A percentile compares a stretch with the other conserved stretches of the same genome.
Conservation (phyloP, 345 rosid species). For the Rubroshorea leprosula region DNA sequence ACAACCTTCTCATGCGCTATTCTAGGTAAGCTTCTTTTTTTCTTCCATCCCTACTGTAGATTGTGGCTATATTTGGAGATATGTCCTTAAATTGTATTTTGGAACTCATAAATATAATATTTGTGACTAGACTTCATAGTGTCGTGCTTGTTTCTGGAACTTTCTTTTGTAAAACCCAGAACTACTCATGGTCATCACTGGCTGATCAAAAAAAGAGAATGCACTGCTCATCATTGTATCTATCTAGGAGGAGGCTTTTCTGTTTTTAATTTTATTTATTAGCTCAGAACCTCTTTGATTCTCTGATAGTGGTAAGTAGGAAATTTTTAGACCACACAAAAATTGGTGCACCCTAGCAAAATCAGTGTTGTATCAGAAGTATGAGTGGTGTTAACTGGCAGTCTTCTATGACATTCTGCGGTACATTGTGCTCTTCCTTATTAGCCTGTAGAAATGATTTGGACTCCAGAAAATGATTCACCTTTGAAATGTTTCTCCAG, state of each 20-base stretch:
- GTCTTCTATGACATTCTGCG: background rate
- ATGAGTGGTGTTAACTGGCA: background rate
- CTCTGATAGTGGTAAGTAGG: background rate
- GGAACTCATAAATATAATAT: background rate
- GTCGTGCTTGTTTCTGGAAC: background rate
- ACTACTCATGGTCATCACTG: no score
- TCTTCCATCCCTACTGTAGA: background rate
- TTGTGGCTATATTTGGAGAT: background rate
- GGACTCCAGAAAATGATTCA: background rate
- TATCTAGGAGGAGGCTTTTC: no score
- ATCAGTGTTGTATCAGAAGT: no score
- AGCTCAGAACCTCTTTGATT: no score
- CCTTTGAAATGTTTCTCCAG: background rate
- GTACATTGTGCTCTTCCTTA: background rate
- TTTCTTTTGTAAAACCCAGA: background rate
- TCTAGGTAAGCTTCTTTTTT: slow-evolving; percentile 45
- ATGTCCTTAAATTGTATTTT: background rate
- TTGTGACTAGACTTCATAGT: background rate
- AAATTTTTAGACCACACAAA: background rate
- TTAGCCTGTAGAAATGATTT: background rate
- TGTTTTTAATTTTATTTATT: no score
- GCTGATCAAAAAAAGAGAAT: no score
- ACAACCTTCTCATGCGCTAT: slow-evolving; percentile 75
- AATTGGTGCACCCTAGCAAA: background rate
- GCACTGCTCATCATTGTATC: no score